A percentile compares a stretch with the other conserved stretches of the same genome.
phyloP scores from a whole-genome alignment of 148 eudicot genomes.

The Dianthus caryophyllus region DNA sequence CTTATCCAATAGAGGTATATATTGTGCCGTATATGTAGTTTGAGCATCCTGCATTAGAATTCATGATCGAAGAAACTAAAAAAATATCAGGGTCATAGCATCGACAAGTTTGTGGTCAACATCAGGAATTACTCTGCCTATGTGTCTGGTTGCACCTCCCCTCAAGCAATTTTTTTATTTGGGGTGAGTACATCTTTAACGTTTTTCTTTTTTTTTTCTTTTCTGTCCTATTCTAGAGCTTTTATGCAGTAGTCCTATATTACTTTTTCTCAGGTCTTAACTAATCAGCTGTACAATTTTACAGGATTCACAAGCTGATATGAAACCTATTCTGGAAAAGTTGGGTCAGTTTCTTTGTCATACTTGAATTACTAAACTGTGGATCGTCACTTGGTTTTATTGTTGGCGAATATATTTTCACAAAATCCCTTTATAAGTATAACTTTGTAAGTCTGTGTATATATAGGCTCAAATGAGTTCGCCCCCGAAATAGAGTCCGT shows the following conservation, averaged over 20 bases:
- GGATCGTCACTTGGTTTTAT: neutral
- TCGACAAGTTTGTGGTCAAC: constrained; percentile 64
- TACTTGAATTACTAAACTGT: neutral
- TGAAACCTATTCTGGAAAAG: constrained; percentile 59
- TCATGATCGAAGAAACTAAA: neutral
- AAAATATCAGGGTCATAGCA: constrained; percentile 23
- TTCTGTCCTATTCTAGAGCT: neutral
- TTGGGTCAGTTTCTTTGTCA: constrained; percentile 58
- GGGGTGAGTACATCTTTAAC: constrained; percentile 52
- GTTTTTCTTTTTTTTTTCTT: constrained; percentile 10
- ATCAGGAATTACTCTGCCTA: constrained; percentile 46
- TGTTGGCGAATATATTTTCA: constrained; percentile 1
- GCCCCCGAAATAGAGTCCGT: too few species aligned
- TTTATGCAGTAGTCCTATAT: neutral
- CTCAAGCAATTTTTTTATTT: constrained; percentile 75
- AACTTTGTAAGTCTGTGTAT: neutral
- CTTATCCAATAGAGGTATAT: constrained; percentile 18
- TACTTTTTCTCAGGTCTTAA: constrained; percentile 15
- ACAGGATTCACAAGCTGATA: constrained; percentile 45
- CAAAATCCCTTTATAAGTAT: neutral
- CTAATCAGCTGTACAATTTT: constrained; percentile 23
- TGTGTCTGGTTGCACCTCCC: constrained; percentile 54
- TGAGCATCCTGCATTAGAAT: constrained; percentile 1
- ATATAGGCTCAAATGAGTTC: too few species aligned
- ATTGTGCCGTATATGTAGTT: neutral